phyloP scores from a whole-genome alignment of 345 rosid species.

The Alliaria petiolata region DNA sequence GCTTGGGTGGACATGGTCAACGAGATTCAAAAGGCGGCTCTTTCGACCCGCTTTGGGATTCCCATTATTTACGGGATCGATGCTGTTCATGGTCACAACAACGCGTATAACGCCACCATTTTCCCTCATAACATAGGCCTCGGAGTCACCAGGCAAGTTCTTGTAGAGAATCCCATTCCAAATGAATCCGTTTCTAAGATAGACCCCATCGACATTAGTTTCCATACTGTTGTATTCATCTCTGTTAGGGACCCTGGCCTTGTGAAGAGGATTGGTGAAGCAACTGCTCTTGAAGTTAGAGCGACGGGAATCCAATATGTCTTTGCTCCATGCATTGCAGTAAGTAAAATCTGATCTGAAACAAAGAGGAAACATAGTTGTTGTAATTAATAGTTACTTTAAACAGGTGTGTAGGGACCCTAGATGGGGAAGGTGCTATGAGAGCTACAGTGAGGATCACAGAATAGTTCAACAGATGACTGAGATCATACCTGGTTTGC shows the following conservation, averaged over 20 bases:
- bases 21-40: conserved; percentile 40
- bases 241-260: conserved; percentile 65
- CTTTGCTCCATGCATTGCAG: conserved; percentile 92
- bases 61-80: conserved; percentile 63
- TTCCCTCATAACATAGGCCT: conserved; percentile 62
- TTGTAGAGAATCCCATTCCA: background rate
- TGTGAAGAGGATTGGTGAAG: conserved; percentile 74
- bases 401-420: conserved; percentile 75
- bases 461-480: conserved; percentile 54
- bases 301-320: conserved; percentile 74
- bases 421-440: conserved; percentile 45
- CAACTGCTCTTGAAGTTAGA: conserved; percentile 92
- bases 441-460: conserved; percentile 81
- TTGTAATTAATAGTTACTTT: background rate
- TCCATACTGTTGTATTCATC: background rate
- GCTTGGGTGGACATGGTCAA: conserved; percentile 58
- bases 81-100: conserved; percentile 68
- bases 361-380: conserved; percentile 22
- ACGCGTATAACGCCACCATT: conserved; percentile 48
- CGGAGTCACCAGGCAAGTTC: conserved; percentile 53
- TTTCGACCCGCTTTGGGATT: conserved; percentile 51
- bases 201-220: background rate
- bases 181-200: background rate
- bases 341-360: conserved; percentile 24
- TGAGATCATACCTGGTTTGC: conserved; percentile 57